A percentile compares a stretch with the other conserved stretches of the same genome.
phyloP scores from a whole-genome alignment of 371 early-diverging fungal species.

The Sporodiniella umbellata region DNA sequence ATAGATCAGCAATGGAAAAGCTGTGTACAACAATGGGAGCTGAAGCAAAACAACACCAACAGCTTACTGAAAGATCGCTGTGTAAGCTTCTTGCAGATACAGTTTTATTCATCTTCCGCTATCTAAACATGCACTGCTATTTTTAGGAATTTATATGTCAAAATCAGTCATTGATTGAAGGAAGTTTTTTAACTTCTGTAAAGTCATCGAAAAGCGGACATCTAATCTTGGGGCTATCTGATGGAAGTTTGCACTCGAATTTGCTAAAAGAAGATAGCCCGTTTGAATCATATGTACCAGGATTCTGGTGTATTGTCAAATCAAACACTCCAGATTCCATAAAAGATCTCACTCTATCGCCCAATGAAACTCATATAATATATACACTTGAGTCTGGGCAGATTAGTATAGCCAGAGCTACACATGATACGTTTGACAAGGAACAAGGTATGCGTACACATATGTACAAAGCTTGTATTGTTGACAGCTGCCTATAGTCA shows the following conservation, averaged over 20 bases:
- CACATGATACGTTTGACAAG: slow-evolving; percentile 12
- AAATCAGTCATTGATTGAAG: too few species aligned
- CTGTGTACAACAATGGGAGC: slow-evolving; percentile 16
- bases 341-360: slow-evolving; percentile 28
- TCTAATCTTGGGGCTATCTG: slow-evolving; percentile 35
- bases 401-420: slow-evolving; percentile 26
- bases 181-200: slow-evolving; percentile 30
- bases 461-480: neutral
- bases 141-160: slow-evolving; percentile 5
- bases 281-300: slow-evolving; percentile 7
- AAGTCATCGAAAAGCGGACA: slow-evolving; percentile 11
- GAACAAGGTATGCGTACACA: neutral
- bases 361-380: slow-evolving; percentile 39
- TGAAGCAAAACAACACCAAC: slow-evolving; percentile 13
- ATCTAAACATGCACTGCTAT: too few species aligned
- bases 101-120: too few species aligned
- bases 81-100: neutral
- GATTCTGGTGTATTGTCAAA: slow-evolving; percentile 24
- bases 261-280: neutral
- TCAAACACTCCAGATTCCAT: slow-evolving; percentile 22
- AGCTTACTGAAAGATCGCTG: neutral
- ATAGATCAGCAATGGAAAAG: slow-evolving; percentile 3
- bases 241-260: slow-evolving; percentile 40
- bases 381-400: slow-evolving; percentile 29
- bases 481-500: slow-evolving; percentile 3